Conservation (phyloP, 768 basidiomycete genomes). For the Mycena pura region DNA sequence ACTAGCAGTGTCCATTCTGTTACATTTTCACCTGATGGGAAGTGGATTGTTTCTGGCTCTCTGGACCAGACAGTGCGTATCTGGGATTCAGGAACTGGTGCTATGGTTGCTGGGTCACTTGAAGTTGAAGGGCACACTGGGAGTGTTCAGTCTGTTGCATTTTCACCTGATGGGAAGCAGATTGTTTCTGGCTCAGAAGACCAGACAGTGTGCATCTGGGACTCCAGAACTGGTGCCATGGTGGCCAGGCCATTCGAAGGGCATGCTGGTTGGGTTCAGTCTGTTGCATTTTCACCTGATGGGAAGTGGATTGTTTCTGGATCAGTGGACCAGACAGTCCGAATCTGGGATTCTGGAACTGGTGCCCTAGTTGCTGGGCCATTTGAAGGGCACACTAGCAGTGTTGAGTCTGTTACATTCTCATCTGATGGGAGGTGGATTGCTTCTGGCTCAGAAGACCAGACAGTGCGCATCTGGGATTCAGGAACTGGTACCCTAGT, state of each 20-base stretch:
- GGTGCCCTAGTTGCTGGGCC: neutral
- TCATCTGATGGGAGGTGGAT: too few species aligned
- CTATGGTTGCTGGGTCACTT: neutral
- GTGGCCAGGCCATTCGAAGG: neutral
- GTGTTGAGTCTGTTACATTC: too few species aligned
- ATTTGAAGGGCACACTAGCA: too few species aligned
- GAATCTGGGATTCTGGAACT: neutral
- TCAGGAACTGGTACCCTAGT: too few species aligned
- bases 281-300: neutral
- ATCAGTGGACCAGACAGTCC: neutral
- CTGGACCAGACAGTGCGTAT: neutral
- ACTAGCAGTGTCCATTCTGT: neutral
- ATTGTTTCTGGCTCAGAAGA: neutral
- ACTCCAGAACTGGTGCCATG: neutral
- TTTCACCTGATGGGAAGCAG: neutral
- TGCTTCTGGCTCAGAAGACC: too few species aligned
- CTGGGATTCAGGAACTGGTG: neutral
- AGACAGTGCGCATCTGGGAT: too few species aligned
- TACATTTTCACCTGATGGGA: neutral
- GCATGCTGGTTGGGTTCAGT: neutral
- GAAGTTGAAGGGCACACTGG: neutral
- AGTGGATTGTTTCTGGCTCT: neutral
- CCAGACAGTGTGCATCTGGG: neutral
- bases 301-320: neutral
- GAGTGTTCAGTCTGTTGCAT: neutral